Evolutionary conservation across 768 basidiomycete genomes (phyloP).

Genomic region (Russula abietina): DNA sequence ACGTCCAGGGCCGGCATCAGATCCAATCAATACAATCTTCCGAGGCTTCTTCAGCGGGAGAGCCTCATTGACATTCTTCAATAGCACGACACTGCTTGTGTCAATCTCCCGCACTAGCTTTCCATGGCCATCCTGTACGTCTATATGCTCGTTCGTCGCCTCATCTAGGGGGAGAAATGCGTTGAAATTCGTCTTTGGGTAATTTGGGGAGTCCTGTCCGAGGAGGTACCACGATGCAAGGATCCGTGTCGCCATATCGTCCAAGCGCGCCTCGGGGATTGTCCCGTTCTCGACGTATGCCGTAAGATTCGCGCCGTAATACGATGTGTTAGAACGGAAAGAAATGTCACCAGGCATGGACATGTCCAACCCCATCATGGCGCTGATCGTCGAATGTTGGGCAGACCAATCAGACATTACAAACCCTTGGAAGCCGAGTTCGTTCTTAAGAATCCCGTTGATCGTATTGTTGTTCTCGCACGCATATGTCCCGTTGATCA

Average conservation of each 20-base stretch:
- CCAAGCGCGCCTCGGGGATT: slow-evolving; percentile 54
- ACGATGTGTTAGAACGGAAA: slow-evolving; percentile 42
- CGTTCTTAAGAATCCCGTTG: slow-evolving; percentile 67
- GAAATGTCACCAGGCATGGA: slow-evolving; percentile 54
- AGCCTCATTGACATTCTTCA: slow-evolving; percentile 74
- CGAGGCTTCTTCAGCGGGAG: too few species aligned
- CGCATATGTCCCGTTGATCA: too few species aligned
- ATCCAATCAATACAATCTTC: too few species aligned
- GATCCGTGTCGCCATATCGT: too few species aligned
- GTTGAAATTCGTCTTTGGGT: too few species aligned
- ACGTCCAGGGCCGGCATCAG: too few species aligned
- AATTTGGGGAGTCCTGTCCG: too few species aligned
- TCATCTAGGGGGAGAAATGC: slow-evolving; percentile 50
- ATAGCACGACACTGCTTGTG: slow-evolving; percentile 65
- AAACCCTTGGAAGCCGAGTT: slow-evolving; percentile 73
- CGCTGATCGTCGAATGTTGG: slow-evolving; percentile 55
- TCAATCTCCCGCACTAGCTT: slow-evolving; percentile 67
- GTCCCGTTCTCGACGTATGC: slow-evolving; percentile 64
- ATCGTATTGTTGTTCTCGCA: slow-evolving; percentile 68
- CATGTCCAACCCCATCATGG: slow-evolving; percentile 59
- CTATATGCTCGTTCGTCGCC: slow-evolving; percentile 51
- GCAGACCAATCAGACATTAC: slow-evolving; percentile 75
- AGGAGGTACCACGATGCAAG: too few species aligned
- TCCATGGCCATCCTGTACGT: slow-evolving; percentile 66
- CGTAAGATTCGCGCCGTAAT: slow-evolving; percentile 62